These are phyloP conservation scores for Alternaria consortialis DNA, from an alignment of 2,329 filamentous ascomycete species.

Conservation along the genomic window DNA sequence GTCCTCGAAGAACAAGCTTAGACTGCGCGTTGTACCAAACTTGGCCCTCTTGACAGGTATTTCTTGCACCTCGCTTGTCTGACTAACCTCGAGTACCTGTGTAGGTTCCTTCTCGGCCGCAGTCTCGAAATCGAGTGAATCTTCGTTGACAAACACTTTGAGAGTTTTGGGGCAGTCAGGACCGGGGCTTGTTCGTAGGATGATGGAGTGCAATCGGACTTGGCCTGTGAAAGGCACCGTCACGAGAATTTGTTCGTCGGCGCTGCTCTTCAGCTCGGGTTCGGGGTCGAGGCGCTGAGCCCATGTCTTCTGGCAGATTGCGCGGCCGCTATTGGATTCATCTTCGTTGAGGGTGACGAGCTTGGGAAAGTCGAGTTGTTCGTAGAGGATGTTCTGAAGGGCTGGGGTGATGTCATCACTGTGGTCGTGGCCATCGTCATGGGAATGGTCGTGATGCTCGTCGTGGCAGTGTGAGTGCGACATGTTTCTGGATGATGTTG, in stretches of 20 bases:
- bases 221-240: slow-evolving; percentile 93
- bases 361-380: slow-evolving; percentile 87
- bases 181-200: slow-evolving; percentile 80
- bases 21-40: slow-evolving; percentile 83
- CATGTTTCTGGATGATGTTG: slow-evolving; percentile 11
- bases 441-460: slow-evolving; percentile 41
- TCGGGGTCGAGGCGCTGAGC: slow-evolving; percentile 74
- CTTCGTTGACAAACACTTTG: slow-evolving; percentile 87
- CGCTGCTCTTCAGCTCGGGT: slow-evolving; percentile 84
- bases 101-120: slow-evolving; percentile 75
- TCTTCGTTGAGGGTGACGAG: slow-evolving; percentile 88
- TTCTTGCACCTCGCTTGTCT: slow-evolving; percentile 84
- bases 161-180: slow-evolving; percentile 79
- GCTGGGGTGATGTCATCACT: slow-evolving; percentile 91
- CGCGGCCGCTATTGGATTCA: slow-evolving; percentile 70
- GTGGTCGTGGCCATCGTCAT: slow-evolving; percentile 73
- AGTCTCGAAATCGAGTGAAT: slow-evolving; percentile 79
- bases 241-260: slow-evolving; percentile 94
- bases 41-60: slow-evolving; percentile 85
- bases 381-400: slow-evolving; percentile 88
- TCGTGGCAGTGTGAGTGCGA: slow-evolving; percentile 27
- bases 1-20: slow-evolving; percentile 89
- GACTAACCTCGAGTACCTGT: slow-evolving; percentile 79
- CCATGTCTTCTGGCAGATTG: slow-evolving; percentile 91
- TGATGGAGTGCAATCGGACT: slow-evolving; percentile 88